Evolutionary conservation across 2,329 filamentous ascomycete genomes (phyloP), one percentile per base, ranked within the genome.

Genomic region (Diaporthe citrichinensis): DNA sequence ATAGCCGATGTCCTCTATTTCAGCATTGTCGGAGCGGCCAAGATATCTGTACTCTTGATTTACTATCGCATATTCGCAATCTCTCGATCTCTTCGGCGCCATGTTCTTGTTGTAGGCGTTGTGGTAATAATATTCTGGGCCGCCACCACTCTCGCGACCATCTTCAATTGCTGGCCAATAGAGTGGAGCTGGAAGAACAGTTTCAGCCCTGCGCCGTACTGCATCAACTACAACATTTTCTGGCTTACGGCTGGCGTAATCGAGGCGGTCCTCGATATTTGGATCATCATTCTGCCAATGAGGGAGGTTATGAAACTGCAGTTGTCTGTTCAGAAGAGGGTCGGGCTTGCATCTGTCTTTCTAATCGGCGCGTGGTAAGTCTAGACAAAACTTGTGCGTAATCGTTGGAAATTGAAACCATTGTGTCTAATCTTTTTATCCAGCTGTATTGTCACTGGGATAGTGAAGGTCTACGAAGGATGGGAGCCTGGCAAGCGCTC

Each of bases 41-140:
- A 84, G 71, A 69, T 83, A 0, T 82, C 81, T 1, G 81, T 84
- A n/a, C 69, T 84, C 5, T 76, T 80, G 51, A 79, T 84, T 72
- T 84, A 84, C 76, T 75, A 80, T 12, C 79, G 80, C n/a, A 80
- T 84, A 28, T 84, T 84, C 71, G 51, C 51, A 7, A 15, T 53
- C 5, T 78, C 76, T 58, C 58, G 34, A n/a, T 1, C 67, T 74
- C 7, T 82, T 83, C 55, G 78, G 81, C 20, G 75, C 4, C 80
- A 81, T 51, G 73, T 81, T 0, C 76, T 76, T 14, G n/a, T 76
- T 23, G 72, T 76, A 0, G 74, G 75, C 44, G 69, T 25, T 1
- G 44, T 80, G 14, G 78, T 81, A 3, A 17, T 78, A 7, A 73
- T 71, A 0, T 81, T 78, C 72, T 81, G 79, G 79, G 53, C 79